Conservation (phyloP, 345 rosid genomes). For the Brassica nigra region DNA sequence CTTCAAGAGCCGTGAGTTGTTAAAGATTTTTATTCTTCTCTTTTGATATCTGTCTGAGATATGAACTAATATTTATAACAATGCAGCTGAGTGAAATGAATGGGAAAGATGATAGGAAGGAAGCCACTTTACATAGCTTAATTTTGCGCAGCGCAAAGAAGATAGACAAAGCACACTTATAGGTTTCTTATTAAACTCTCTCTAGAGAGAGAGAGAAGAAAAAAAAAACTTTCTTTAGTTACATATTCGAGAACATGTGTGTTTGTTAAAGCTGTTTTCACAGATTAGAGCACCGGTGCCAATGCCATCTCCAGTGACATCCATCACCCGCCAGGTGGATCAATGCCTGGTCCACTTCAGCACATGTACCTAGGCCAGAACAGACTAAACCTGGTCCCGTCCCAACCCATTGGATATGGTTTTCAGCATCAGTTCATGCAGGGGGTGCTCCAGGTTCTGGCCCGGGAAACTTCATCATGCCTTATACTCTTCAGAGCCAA, state of each 20-base stretch:
- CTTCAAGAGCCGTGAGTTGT: constrained; percentile 61
- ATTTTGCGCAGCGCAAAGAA: constrained; percentile 71
- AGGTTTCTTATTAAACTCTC: constrained; percentile 40
- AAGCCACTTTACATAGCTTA: constrained; percentile 70
- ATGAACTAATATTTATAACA: neutral
- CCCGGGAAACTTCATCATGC: constrained; percentile 41
- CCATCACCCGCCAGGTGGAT: constrained; percentile 22
- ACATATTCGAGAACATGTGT: neutral
- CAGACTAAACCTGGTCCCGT: constrained; percentile 50
- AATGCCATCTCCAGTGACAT: constrained; percentile 12
- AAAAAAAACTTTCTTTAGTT: neutral
- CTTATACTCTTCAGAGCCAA: constrained; percentile 58
- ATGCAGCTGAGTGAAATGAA: constrained; percentile 64
- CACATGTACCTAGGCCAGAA: constrained; percentile 34
- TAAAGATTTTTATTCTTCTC: neutral
- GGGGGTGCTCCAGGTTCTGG: constrained; percentile 46
- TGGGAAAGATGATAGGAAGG: constrained; percentile 60
- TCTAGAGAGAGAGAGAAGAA: neutral
- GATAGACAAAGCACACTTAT: constrained; percentile 60
- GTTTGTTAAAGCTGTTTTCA: neutral
- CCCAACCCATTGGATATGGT: constrained; percentile 57
- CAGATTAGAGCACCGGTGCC: constrained; percentile 28
- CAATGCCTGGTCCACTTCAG: constrained; percentile 31
- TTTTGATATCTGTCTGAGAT: neutral
- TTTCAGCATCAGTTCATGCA: constrained; percentile 55